A percentile compares a stretch with the other conserved stretches of the same genome.
Evolutionary conservation across 768 basidiomycete genomes (phyloP).

Genomic region (Asterophora lycoperdoides): DNA sequence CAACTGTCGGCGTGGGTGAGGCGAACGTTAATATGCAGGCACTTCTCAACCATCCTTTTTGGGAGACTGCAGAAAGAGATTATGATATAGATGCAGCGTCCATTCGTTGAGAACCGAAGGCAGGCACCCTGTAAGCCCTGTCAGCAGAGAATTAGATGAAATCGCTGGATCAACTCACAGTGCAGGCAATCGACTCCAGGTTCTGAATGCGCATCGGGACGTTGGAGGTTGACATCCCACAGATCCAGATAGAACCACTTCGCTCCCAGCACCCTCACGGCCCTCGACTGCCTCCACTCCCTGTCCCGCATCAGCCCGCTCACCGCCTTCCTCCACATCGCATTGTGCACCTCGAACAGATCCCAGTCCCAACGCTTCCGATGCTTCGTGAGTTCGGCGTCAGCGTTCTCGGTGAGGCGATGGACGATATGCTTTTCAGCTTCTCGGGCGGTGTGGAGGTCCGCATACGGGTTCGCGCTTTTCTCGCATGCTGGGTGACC

Average conservation of each 20-base stretch:
- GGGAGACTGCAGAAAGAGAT: constrained; percentile 13
- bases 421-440: constrained; percentile 17
- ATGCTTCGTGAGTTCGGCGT: constrained; percentile 17
- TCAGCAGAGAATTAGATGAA: background rate
- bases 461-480: constrained; percentile 17
- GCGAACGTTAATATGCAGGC: background rate
- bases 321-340: constrained; percentile 18
- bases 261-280: constrained; percentile 11
- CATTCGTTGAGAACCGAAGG: constrained; percentile 24
- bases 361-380: constrained; percentile 27
- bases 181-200: constrained; percentile 26
- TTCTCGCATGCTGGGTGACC: constrained; percentile 22
- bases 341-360: constrained; percentile 22
- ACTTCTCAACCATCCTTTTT: background rate
- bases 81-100: constrained; percentile 23
- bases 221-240: constrained; percentile 23
- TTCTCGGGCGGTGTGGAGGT: constrained; percentile 14
- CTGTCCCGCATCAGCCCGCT: constrained; percentile 15
- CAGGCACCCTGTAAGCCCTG: constrained; percentile 16
- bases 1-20: background rate
- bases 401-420: constrained; percentile 19
- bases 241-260: constrained; percentile 26
- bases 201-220: constrained; percentile 26
- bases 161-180: constrained; percentile 16
- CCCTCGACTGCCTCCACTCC: constrained; percentile 13